These are phyloP conservation scores for Hylodesmum podocarpum DNA, from an alignment of 306 rosid species.

Conservation along the genomic window DNA sequence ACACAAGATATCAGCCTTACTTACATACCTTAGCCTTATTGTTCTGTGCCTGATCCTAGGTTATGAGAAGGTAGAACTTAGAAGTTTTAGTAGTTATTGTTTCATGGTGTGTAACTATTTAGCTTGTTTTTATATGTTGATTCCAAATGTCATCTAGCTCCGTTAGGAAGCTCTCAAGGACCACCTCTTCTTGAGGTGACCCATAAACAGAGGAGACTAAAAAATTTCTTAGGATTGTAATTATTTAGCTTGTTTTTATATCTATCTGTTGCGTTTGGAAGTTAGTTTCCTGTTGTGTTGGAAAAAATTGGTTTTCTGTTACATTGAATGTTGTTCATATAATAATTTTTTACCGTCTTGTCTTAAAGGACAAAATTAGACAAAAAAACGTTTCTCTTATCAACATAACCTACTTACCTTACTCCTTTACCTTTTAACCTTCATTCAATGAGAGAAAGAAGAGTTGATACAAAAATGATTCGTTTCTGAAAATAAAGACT, in stretches of 20 bases:
- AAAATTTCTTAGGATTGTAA: background rate
- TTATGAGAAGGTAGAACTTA: conserved; percentile 30
- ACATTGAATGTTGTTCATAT: background rate
- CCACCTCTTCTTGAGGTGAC: background rate
- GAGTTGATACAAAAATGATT: background rate
- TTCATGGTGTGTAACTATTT: background rate
- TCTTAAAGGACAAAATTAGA: background rate
- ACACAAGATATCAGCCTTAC: conserved; percentile 22
- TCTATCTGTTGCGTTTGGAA: background rate
- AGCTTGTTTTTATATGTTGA: background rate
- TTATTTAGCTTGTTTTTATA: too few relatives aligned
- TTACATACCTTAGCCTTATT: background rate
- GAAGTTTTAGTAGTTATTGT: conserved; percentile 8
- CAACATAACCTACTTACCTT: background rate
- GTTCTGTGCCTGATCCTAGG: conserved; percentile 12
- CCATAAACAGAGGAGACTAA: conserved; percentile 2
- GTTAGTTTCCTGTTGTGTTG: conserved; percentile 3
- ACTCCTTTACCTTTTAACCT: background rate
- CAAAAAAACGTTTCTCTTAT: background rate
- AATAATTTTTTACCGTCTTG: background rate
- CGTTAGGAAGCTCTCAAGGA: conserved; percentile 22
- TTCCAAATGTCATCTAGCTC: background rate
- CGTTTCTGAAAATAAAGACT: background rate
- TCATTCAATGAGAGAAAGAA: background rate
- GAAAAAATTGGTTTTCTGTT: conserved; percentile 18